These are phyloP conservation scores for Pythium rhizo-oryzae DNA, from an alignment of 352 stramenopile species.

Conservation along the genomic window DNA sequence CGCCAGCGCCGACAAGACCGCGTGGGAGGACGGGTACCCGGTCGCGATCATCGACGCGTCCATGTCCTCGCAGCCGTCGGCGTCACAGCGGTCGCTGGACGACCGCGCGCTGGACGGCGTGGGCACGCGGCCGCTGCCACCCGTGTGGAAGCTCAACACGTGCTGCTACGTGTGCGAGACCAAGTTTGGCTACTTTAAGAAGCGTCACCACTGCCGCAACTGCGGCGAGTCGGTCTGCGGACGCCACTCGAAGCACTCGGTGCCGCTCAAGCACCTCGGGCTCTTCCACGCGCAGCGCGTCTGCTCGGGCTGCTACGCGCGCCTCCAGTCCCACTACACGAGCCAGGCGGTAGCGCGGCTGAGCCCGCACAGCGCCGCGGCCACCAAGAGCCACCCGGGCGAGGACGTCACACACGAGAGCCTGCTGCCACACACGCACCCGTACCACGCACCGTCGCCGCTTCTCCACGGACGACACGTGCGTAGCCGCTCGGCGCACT, in stretches of 20 bases:
- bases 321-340: slow-evolving; percentile 56
- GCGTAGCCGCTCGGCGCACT: slow-evolving; percentile 22
- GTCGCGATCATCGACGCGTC: slow-evolving; percentile 25
- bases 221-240: slow-evolving; percentile 85
- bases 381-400: neutral
- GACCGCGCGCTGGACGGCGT: slow-evolving; percentile 16
- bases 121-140: slow-evolving; percentile 26
- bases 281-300: slow-evolving; percentile 66
- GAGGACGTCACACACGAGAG: neutral
- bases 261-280: slow-evolving; percentile 64
- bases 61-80: slow-evolving; percentile 20
- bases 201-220: slow-evolving; percentile 85
- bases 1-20: slow-evolving; percentile 19
- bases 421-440: slow-evolving; percentile 11
- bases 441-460: slow-evolving; percentile 11
- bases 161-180: slow-evolving; percentile 66
- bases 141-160: slow-evolving; percentile 58
- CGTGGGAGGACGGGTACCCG: slow-evolving; percentile 25
- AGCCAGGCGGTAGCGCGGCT: slow-evolving; percentile 33
- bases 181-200: slow-evolving; percentile 82
- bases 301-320: slow-evolving; percentile 62
- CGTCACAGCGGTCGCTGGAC: slow-evolving; percentile 12
- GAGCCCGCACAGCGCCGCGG: slow-evolving; percentile 9
- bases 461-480: neutral
- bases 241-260: slow-evolving; percentile 68